A percentile compares a stretch with the other conserved stretches of the same genome.
Evolutionary conservation across 164 flowering plant species (phyloP).

Genomic region (Piper longum): DNA sequence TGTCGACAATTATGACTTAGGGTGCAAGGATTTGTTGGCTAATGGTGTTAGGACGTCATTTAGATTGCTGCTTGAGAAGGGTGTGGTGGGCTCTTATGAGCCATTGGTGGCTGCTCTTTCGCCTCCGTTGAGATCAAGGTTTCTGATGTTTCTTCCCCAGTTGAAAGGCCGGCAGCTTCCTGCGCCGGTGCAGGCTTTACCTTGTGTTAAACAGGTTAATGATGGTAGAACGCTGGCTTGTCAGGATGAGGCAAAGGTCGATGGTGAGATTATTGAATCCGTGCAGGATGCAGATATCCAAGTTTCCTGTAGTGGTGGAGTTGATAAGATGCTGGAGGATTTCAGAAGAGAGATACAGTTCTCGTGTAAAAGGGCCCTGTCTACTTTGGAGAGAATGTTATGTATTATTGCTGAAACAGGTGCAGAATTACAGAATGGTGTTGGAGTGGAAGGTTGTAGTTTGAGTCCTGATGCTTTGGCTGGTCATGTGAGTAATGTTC

Average conservation of each 20-base stretch:
- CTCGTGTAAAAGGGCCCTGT: constrained; percentile 23
- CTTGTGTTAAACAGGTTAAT: constrained; percentile 3
- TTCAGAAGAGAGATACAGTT: constrained; percentile 14
- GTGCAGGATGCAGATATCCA: constrained; percentile 3
- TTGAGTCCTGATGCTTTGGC: constrained; percentile 20
- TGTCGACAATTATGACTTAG: constrained; percentile 54
- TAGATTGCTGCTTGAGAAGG: constrained; percentile 33
- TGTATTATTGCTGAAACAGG: constrained; percentile 11
- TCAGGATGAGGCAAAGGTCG: not conserved
- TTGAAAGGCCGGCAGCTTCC: constrained; percentile 10
- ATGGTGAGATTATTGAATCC: constrained; percentile 4
- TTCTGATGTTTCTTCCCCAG: constrained; percentile 10
- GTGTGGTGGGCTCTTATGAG: constrained; percentile 53
- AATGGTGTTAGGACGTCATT: constrained; percentile 59
- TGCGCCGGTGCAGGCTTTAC: constrained; percentile 3
- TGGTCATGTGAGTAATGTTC: constrained; percentile 19
- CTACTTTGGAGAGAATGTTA: constrained; percentile 23
- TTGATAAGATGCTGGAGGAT: constrained; percentile 16
- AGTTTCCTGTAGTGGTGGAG: constrained; percentile 3
- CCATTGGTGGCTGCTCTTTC: constrained; percentile 33
- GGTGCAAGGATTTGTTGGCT: constrained; percentile 28
- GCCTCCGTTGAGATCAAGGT: constrained; percentile 42
- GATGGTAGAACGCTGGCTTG: constrained; percentile 2
- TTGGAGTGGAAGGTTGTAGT: constrained; percentile 3
- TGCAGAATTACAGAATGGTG: constrained; percentile 4